Percentiles rank a stretch among this genome's conserved stretches.
Conservation (phyloP, 768 basidiomycete genomes). For the Rickenella mellea region DNA sequence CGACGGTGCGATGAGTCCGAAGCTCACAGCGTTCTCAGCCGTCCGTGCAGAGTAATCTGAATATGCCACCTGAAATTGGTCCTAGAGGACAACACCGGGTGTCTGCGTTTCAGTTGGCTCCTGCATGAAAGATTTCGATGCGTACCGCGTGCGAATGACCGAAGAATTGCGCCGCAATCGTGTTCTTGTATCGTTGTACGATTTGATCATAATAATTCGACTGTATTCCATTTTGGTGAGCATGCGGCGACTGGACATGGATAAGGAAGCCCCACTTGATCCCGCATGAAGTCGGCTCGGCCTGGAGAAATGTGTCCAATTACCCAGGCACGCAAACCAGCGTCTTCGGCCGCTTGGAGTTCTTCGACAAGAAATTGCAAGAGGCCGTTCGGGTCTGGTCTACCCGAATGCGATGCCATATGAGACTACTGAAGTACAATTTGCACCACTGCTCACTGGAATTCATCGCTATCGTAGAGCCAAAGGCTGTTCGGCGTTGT, state of each 20-base stretch:
- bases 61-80: conserved; percentile 53
- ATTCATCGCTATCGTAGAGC: conserved; percentile 44
- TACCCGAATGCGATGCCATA: conserved; percentile 5
- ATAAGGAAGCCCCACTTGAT: conserved; percentile 30
- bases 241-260: neutral
- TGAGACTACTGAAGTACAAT: neutral
- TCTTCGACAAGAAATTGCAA: conserved; percentile 42
- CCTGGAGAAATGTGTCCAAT: conserved; percentile 52
- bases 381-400: conserved; percentile 53
- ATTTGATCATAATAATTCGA: conserved; percentile 59
- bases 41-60: conserved; percentile 38
- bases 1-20: conserved; percentile 44
- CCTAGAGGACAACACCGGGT: conserved; percentile 19
- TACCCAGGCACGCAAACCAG: conserved; percentile 52
- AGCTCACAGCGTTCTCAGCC: conserved; percentile 34
- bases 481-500: too few relatives aligned
- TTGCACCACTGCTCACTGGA: conserved; percentile 29
- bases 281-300: conserved; percentile 34
- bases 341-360: conserved; percentile 50
- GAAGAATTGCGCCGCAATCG: conserved; percentile 52
- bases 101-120: too few relatives aligned
- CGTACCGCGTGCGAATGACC: conserved; percentile 46
- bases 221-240: too few relatives aligned
- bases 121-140: neutral
- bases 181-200: conserved; percentile 47